These are phyloP conservation scores for Candida xyloterini DNA, from an alignment of 805 yeast species.

Conservation along the genomic window DNA sequence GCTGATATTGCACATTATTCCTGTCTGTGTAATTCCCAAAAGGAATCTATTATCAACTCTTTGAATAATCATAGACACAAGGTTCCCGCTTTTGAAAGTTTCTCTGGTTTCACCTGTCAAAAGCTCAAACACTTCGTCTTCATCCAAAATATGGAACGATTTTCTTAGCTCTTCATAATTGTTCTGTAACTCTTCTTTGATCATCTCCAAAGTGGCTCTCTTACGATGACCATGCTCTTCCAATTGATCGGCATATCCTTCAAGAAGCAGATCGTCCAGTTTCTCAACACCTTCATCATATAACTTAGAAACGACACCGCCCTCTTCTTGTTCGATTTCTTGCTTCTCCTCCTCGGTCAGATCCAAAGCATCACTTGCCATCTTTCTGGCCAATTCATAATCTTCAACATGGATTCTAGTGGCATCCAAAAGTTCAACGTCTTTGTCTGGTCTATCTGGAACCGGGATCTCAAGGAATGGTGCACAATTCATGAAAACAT, in stretches of 20 bases:
- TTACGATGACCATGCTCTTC: conserved; percentile 73
- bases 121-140: conserved; percentile 77
- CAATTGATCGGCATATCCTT: conserved; percentile 88
- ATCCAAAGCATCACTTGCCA: conserved; percentile 98
- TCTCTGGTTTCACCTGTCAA: conserved; percentile 83
- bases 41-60: conserved; percentile 50
- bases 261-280: conserved; percentile 82
- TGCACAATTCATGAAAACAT: conserved; percentile 86
- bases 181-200: conserved; percentile 80
- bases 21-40: conserved; percentile 50
- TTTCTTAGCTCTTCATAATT: conserved; percentile 86
- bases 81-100: conserved; percentile 61
- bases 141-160: conserved; percentile 60
- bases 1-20: conserved; percentile 40
- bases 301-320: conserved; percentile 74
- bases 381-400: conserved; percentile 90
- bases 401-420: conserved; percentile 98
- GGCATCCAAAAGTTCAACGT: conserved; percentile 83
- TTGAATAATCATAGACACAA: conserved; percentile 72
- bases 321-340: conserved; percentile 72
- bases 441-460: conserved; percentile 51
- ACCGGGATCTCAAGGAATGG: conserved; percentile 80
- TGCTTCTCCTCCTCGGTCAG: conserved; percentile 85
- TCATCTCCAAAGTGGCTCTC: conserved; percentile 77
- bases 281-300: conserved; percentile 67